Conservation (phyloP, 768 basidiomycete species). For the Collybia sp. region DNA sequence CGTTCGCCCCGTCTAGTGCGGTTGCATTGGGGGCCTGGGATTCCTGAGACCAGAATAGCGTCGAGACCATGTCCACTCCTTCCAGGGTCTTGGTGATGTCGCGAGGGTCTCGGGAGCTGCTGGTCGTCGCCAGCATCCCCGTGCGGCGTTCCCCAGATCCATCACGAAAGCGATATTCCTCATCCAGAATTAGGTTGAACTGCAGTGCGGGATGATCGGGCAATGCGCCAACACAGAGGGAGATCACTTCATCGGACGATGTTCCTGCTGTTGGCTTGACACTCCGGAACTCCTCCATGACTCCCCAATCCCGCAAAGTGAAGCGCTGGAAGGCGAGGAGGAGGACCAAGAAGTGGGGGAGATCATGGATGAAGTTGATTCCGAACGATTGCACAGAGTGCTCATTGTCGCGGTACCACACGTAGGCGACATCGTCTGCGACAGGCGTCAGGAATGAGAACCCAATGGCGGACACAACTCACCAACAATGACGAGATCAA, state of each 20-base stretch:
- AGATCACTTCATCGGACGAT: not conserved
- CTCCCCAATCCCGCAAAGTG: conserved; percentile 15
- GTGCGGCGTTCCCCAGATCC: too few relatives aligned
- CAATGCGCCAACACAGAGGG: not conserved
- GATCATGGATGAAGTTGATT: conserved; percentile 17
- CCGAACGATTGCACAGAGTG: conserved; percentile 18
- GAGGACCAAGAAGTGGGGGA: conserved; percentile 19
- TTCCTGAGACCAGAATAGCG: not conserved
- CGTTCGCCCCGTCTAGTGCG: not conserved
- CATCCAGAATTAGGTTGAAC: too few relatives aligned
- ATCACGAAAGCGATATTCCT: too few relatives aligned
- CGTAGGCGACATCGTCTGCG: conserved; percentile 14
- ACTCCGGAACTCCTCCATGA: conserved; percentile 1
- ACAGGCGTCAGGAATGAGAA: not conserved
- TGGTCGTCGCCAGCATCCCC: too few relatives aligned
- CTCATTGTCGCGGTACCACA: conserved; percentile 20
- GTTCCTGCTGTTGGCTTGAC: conserved; percentile 4
- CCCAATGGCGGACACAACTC: not conserved
- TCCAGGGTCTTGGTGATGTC: too few relatives aligned
- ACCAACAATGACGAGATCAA: conserved; percentile 3
- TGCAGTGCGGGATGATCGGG: not conserved
- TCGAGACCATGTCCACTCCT: not conserved
- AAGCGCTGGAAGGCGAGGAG: conserved; percentile 20
- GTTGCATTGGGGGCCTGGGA: not conserved
- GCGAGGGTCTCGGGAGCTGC: too few relatives aligned